These are phyloP conservation scores for Phytophthora pisi DNA, from an alignment of 352 stramenopile species.

Conservation along the genomic window DNA sequence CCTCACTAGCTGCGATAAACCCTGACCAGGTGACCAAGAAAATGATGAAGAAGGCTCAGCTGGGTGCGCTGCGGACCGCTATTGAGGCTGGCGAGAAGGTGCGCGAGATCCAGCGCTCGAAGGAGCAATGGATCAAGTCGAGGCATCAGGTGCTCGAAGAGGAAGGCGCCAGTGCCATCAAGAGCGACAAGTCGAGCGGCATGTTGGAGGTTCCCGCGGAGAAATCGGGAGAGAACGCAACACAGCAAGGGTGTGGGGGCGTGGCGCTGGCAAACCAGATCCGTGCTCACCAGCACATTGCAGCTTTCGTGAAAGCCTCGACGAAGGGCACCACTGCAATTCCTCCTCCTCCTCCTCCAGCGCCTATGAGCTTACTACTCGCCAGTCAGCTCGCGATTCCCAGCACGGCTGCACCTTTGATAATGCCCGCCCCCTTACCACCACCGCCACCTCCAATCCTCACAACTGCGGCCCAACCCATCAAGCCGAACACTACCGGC, in stretches of 20 bases:
- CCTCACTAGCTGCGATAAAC: not conserved
- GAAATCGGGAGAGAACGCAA: constrained; percentile 16
- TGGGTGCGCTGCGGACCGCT: constrained; percentile 52
- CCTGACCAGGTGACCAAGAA: not conserved
- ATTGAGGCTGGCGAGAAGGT: constrained; percentile 60
- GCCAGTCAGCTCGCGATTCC: constrained; percentile 29
- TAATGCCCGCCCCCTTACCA: constrained; percentile 18
- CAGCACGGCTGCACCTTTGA: constrained; percentile 8
- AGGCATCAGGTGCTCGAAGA: constrained; percentile 63
- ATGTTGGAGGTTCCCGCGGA: constrained; percentile 41
- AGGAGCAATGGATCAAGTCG: constrained; percentile 67
- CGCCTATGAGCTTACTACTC: constrained; percentile 25
- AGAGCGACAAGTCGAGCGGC: constrained; percentile 40
- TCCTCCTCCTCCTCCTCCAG: constrained; percentile 10
- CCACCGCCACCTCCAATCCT: constrained; percentile 1
- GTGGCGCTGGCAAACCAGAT: constrained; percentile 38
- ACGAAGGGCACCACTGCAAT: constrained; percentile 9
- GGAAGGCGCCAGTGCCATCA: constrained; percentile 60
- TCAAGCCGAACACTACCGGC: constrained; percentile 24
- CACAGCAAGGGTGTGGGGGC: constrained; percentile 26
- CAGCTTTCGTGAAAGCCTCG: constrained; percentile 31
- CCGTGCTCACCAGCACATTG: constrained; percentile 38
- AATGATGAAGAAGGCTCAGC: constrained; percentile 15
- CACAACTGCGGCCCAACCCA: constrained; percentile 13
- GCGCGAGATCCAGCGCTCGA: constrained; percentile 57